phyloP scores from a whole-genome alignment of 108 stramenopile species.

The Poteriospumella lacustris region DNA sequence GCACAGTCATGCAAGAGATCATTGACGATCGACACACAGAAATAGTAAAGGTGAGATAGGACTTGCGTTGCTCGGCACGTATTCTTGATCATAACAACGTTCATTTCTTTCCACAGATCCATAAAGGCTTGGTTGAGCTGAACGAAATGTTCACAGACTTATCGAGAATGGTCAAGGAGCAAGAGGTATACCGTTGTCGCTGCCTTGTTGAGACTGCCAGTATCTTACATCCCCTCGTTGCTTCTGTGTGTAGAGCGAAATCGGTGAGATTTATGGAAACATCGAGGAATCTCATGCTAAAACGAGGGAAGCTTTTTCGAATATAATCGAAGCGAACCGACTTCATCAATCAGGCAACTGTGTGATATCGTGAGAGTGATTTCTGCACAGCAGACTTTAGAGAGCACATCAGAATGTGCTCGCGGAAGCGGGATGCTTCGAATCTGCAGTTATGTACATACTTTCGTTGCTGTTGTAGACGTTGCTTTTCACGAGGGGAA shows the following conservation, averaged over 20 bases:
- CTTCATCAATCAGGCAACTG: not conserved
- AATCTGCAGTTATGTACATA: too few species aligned
- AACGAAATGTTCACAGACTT: constrained; percentile 19
- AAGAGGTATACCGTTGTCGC: constrained; percentile 18
- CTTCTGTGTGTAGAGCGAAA: not conserved
- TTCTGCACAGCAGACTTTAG: too few species aligned
- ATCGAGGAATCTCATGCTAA: not conserved
- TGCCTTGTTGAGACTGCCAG: not conserved
- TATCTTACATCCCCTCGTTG: not conserved
- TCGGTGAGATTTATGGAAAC: not conserved
- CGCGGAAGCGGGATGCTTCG: too few species aligned
- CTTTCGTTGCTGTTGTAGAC: too few species aligned
- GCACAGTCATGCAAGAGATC: constrained; percentile 19
- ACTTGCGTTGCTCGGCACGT: not conserved
- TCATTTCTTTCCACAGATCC: not conserved
- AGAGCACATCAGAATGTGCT: too few species aligned
- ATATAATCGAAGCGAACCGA: constrained; percentile 11
- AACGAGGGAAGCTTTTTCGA: not conserved
- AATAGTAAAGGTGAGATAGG: not conserved
- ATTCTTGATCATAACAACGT: not conserved
- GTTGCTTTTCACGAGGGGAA: too few species aligned
- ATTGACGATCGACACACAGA: constrained; percentile 4
- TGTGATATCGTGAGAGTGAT: too few species aligned
- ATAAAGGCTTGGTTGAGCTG: constrained; percentile 28
- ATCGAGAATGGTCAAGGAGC: constrained; percentile 20